A percentile compares a stretch with the other conserved stretches of the same genome.
Evolutionary conservation across 257 asterid species (phyloP).

Genomic region (Scutellaria barbata): DNA sequence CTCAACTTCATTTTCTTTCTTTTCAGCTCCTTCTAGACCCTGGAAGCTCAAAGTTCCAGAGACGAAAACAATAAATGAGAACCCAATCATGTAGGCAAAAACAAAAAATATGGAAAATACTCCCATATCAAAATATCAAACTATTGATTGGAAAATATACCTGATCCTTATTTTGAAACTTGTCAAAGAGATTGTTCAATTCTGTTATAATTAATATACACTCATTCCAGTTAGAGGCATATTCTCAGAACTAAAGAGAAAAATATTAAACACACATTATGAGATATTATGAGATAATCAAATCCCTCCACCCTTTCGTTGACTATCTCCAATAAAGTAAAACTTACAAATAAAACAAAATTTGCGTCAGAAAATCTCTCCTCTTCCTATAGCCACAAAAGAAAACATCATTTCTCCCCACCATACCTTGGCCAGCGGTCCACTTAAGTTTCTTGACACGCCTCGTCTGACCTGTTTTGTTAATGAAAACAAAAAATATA

Average conservation of each 20-base stretch:
- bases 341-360: background rate
- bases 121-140: background rate
- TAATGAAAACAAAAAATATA: slow-evolving; percentile 24
- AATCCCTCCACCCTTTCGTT: background rate
- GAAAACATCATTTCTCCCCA: slow-evolving; percentile 1
- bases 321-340: background rate
- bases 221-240: background rate
- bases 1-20: slow-evolving; percentile 57
- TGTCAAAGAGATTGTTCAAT: slow-evolving; percentile 54
- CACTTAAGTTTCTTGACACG: slow-evolving; percentile 25
- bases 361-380: background rate
- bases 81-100: background rate
- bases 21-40: slow-evolving; percentile 51
- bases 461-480: slow-evolving; percentile 48
- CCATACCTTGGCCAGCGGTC: slow-evolving; percentile 41
- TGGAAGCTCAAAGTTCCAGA: slow-evolving; percentile 35
- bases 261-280: background rate
- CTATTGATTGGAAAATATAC: slow-evolving; percentile 33
- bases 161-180: slow-evolving; percentile 52
- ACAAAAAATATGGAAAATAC: background rate
- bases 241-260: background rate
- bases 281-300: background rate
- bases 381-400: slow-evolving; percentile 1
- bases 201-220: slow-evolving; percentile 42
- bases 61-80: background rate